These are phyloP conservation scores for Cryptococcus sp. DNA, from an alignment of 1,284 basidiomycete genomes.

Conservation along the genomic window DNA sequence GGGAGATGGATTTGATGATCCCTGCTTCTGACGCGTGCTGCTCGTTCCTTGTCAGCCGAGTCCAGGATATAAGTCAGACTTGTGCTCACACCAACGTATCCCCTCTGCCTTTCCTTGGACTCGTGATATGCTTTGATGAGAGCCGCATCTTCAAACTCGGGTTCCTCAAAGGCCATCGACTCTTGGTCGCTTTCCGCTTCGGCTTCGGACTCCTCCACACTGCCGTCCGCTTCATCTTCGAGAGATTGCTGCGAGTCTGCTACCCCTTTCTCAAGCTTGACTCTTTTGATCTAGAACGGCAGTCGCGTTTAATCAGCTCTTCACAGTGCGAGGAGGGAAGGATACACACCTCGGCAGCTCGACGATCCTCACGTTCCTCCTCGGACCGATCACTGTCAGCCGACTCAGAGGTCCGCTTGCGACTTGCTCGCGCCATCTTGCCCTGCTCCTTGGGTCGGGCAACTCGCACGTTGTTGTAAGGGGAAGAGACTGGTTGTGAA, in stretches of 20 bases:
- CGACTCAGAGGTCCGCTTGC: neutral
- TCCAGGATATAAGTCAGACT: neutral
- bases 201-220: slow-evolving; percentile 1
- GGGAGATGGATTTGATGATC: slow-evolving; percentile 80
- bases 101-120: slow-evolving; percentile 7
- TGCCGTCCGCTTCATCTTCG: neutral
- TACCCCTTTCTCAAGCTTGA: slow-evolving; percentile 2
- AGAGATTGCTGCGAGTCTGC: neutral
- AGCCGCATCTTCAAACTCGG: slow-evolving; percentile 11
- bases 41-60: neutral
- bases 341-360: slow-evolving; percentile 2
- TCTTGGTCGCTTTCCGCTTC: slow-evolving; percentile 7
- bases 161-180: slow-evolving; percentile 39
- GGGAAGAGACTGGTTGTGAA: too few species aligned
- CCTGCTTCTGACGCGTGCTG: slow-evolving; percentile 72
- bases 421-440: neutral
- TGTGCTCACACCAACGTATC: slow-evolving; percentile 17
- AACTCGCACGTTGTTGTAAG: too few species aligned
- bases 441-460: too few species aligned
- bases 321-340: too few species aligned
- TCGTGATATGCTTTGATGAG: slow-evolving; percentile 12
- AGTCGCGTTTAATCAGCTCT: neutral
- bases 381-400: slow-evolving; percentile 1
- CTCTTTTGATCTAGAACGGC: slow-evolving; percentile 4
- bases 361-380: slow-evolving; percentile 4